Conservation (phyloP, 2,329 filamentous ascomycete genomes). For the Diaporthe vaccinii region DNA sequence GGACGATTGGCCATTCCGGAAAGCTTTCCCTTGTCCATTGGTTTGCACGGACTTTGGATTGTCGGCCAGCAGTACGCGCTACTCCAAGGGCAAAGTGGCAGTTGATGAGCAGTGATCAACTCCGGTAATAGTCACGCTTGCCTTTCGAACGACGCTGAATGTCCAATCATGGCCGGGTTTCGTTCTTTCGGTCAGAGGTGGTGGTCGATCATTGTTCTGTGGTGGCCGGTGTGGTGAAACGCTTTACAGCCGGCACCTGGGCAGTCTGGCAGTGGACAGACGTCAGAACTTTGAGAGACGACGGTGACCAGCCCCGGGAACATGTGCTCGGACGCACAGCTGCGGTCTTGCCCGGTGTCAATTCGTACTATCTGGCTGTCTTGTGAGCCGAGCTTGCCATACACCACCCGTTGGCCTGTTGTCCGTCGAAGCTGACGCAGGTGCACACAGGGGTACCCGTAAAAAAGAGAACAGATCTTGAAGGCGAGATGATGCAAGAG, state of each 20-base stretch:
- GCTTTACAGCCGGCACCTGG: not conserved
- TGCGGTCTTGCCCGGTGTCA: not conserved
- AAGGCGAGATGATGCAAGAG: slow-evolving; percentile 31
- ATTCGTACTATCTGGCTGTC: not conserved
- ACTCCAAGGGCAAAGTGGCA: not conserved
- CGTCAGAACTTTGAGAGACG: not conserved
- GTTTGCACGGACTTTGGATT: not conserved
- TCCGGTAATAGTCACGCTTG: not conserved
- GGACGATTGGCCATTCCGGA: slow-evolving; percentile 4
- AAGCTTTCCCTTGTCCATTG: not conserved
- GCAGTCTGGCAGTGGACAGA: slow-evolving; percentile 5
- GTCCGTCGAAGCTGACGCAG: slow-evolving; percentile 9
- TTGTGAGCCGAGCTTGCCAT: slow-evolving; percentile 16
- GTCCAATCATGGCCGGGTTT: not conserved
- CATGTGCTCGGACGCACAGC: not conserved
- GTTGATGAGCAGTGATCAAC: slow-evolving; percentile 20
- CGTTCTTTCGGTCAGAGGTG: not conserved
- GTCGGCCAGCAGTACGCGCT: slow-evolving; percentile 24
- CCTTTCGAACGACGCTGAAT: not conserved
- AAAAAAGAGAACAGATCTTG: slow-evolving; percentile 8
- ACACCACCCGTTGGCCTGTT: not conserved
- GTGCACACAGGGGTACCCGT: slow-evolving; percentile 21
- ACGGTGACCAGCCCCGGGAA: not conserved
- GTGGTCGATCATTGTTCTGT: not conserved
- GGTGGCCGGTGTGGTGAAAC: slow-evolving; percentile 9